These are phyloP conservation scores for Casaregolazyma lundiana DNA, from an alignment of 1,139 yeast genomes.

Conservation along the genomic window DNA sequence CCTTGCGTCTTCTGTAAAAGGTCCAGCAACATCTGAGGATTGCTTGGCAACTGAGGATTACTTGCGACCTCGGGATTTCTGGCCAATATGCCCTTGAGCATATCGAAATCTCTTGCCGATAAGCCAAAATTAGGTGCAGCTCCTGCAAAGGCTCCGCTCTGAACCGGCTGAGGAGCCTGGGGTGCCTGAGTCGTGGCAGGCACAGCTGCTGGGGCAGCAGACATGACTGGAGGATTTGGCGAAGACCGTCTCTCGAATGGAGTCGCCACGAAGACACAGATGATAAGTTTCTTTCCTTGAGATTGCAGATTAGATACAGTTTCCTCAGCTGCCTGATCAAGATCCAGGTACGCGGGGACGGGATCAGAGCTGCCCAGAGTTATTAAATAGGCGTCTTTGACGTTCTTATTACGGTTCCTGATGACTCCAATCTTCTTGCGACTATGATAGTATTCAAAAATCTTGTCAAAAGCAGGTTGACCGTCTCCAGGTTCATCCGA, in stretches of 20 bases:
- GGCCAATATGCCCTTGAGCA: constrained; percentile 23
- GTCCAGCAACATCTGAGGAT: constrained; percentile 28
- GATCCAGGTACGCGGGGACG: constrained; percentile 25
- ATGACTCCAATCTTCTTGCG: constrained; percentile 61
- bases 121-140: constrained; percentile 24
- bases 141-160: background rate
- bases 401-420: constrained; percentile 44
- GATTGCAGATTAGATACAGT: constrained; percentile 11
- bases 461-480: constrained; percentile 36
- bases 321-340: constrained; percentile 17
- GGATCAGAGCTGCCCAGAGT: constrained; percentile 36
- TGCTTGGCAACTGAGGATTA: constrained; percentile 22
- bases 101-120: constrained; percentile 24
- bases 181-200: constrained; percentile 12
- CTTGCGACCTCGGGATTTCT: constrained; percentile 25
- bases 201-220: background rate
- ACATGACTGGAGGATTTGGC: constrained; percentile 1
- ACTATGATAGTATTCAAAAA: constrained; percentile 50
- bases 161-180: constrained; percentile 1
- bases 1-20: constrained; percentile 24
- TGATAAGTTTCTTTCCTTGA: constrained; percentile 13
- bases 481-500: constrained; percentile 19
- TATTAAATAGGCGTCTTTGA: constrained; percentile 63
- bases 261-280: constrained; percentile 22
- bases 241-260: constrained; percentile 11